phyloP scores from a whole-genome alignment of 129 eudicot species.

The Lonicera japonica region DNA sequence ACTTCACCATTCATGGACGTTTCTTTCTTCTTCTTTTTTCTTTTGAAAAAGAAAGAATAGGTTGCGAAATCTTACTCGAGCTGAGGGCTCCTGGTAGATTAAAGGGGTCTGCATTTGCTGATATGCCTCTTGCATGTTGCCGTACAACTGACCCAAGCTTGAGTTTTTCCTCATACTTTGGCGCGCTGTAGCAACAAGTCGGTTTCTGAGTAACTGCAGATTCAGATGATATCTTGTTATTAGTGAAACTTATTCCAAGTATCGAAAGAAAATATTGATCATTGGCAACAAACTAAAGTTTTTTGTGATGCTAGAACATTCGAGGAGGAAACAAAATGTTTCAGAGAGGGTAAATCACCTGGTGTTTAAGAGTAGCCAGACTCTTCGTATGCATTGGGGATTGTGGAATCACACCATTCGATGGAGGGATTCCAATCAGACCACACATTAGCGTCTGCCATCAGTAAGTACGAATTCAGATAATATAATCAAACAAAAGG shows the following conservation, averaged over 20 bases:
- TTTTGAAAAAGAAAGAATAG: neutral
- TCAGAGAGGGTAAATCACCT: conserved; percentile 29
- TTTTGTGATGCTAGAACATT: neutral
- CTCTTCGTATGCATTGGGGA: conserved; percentile 99
- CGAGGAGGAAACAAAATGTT: neutral
- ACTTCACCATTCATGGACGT: neutral
- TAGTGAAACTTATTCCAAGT: neutral
- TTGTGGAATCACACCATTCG: conserved; percentile 98
- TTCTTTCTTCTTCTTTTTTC: no score
- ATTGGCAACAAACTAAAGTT: neutral
- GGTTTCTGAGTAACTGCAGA: conserved; percentile 77
- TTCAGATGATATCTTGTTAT: conserved; percentile 1
- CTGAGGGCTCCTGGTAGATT: conserved; percentile 68
- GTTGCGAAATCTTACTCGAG: conserved; percentile 29
- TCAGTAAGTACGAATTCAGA: neutral
- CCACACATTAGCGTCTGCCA: conserved; percentile 87
- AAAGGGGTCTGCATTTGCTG: conserved; percentile 96
- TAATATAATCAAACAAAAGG: neutral
- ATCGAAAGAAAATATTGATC: neutral
- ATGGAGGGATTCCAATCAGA: conserved; percentile 86
- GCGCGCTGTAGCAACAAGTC: conserved; percentile 81
- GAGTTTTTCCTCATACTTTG: conserved; percentile 64
- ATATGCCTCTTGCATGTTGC: conserved; percentile 96
- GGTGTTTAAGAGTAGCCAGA: conserved; percentile 96
- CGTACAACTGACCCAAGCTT: conserved; percentile 81